Conservation (phyloP, 192 early-diverging fungal species). For the Entrophospora sp. region DNA sequence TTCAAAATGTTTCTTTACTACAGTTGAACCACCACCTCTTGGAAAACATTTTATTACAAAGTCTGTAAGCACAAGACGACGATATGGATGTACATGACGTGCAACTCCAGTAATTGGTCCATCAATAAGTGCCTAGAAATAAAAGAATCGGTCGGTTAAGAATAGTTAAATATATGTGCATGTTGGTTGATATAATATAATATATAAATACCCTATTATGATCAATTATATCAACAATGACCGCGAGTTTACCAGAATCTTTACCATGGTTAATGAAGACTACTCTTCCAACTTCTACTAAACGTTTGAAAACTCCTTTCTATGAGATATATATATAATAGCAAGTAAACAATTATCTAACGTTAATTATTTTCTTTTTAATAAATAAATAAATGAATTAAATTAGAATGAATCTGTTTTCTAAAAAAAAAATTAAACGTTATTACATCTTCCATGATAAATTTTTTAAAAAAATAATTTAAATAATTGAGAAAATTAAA, state of each 20-base stretch:
- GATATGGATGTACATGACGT: conserved; percentile 83
- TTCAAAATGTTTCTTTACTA: conserved; percentile 74
- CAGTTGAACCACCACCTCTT: conserved; percentile 65
- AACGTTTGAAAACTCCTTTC: conserved; percentile 70
- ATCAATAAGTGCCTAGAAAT: conserved; percentile 78
- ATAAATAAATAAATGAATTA: too few species aligned
- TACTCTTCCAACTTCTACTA: conserved; percentile 98
- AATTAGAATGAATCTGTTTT: too few species aligned
- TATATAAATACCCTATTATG: conserved; percentile 72
- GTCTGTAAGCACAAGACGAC: conserved; percentile 85
- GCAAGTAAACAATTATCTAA: too few species aligned
- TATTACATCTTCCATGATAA: too few species aligned
- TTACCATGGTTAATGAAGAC: conserved; percentile 92
- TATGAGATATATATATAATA: conserved; percentile 23
- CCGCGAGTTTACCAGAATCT: conserved; percentile 94
- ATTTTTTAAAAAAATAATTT: too few species aligned
- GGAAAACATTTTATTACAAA: conserved; percentile 79
- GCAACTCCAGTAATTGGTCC: conserved; percentile 91
- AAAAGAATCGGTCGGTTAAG: neutral
- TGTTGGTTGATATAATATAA: too few species aligned
- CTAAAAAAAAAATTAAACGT: too few species aligned
- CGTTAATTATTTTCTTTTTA: too few species aligned
- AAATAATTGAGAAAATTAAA: too few species aligned
- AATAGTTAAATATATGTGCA: too few species aligned
- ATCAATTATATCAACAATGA: conserved; percentile 99